phyloP scores from a whole-genome alignment of 495 filamentous ascomycete genomes.

The Aspergillus funiculosus region DNA sequence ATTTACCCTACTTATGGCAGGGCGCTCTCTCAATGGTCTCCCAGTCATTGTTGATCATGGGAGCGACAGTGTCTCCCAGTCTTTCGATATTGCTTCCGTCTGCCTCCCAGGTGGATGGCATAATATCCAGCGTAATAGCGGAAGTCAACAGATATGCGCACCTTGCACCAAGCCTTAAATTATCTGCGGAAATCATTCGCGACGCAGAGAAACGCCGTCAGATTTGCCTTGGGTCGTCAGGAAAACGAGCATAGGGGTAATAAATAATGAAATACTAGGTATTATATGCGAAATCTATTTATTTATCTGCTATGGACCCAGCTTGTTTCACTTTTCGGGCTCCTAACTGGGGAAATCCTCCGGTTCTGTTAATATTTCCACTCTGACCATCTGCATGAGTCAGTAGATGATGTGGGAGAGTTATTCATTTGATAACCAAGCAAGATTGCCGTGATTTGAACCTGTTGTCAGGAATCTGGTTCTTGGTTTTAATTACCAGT shows the following conservation, averaged over 20 bases:
- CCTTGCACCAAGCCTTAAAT: constrained; percentile 65
- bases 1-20: constrained; percentile 84
- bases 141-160: constrained; percentile 69
- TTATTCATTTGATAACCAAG: no score
- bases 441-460: no score
- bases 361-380: no score
- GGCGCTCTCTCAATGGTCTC: constrained; percentile 76
- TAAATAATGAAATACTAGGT: background rate
- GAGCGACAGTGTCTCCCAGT: constrained; percentile 73
- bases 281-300: background rate
- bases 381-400: no score
- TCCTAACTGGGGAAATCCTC: no score
- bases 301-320: background rate
- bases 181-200: constrained; percentile 70
- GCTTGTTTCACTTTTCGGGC: no score
- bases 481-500: no score
- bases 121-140: constrained; percentile 66
- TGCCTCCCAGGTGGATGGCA: constrained; percentile 56
- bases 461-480: no score
- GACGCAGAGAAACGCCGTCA: constrained; percentile 68
- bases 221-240: constrained; percentile 25
- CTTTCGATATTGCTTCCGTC: constrained; percentile 62
- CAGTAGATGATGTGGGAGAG: no score
- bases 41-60: constrained; percentile 75
- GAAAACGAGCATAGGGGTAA: background rate